Conservation (phyloP, 257 asterid genomes). For the Gentiana straminea region DNA sequence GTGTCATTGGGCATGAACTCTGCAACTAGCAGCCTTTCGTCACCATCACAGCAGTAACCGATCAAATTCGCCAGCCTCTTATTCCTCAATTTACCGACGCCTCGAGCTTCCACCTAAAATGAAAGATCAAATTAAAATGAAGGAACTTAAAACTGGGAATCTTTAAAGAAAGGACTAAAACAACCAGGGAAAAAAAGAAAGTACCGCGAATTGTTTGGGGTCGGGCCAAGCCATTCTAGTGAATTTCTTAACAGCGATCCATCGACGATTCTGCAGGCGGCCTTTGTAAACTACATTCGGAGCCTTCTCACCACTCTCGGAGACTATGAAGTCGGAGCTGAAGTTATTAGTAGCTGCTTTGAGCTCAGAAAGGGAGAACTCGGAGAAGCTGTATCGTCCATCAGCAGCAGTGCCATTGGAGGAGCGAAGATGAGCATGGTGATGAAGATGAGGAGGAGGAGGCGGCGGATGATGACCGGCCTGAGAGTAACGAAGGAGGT, state of each 20-base stretch:
- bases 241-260: slow-evolving; percentile 92
- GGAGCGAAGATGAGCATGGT: slow-evolving; percentile 15
- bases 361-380: slow-evolving; percentile 66
- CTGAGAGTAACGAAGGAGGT: slow-evolving; percentile 2
- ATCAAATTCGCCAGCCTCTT: slow-evolving; percentile 93
- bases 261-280: slow-evolving; percentile 67
- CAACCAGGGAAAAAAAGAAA: background rate
- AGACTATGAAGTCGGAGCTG: slow-evolving; percentile 80
- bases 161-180: background rate
- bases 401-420: slow-evolving; percentile 30
- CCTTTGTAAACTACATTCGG: slow-evolving; percentile 36
- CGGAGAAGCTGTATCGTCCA: slow-evolving; percentile 41
- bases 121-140: slow-evolving; percentile 1
- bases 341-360: slow-evolving; percentile 78
- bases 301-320: slow-evolving; percentile 96
- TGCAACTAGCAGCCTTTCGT: slow-evolving; percentile 92
- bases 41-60: slow-evolving; percentile 95
- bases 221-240: slow-evolving; percentile 87
- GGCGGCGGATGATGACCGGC: slow-evolving; percentile 20
- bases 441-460: no score
- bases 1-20: slow-evolving; percentile 98
- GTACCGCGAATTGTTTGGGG: slow-evolving; percentile 91
- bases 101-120: slow-evolving; percentile 83
- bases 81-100: slow-evolving; percentile 91
- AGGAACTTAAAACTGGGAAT: background rate